Conservation (phyloP, 805 yeast genomes). For the Ogataea salicorniae region DNA sequence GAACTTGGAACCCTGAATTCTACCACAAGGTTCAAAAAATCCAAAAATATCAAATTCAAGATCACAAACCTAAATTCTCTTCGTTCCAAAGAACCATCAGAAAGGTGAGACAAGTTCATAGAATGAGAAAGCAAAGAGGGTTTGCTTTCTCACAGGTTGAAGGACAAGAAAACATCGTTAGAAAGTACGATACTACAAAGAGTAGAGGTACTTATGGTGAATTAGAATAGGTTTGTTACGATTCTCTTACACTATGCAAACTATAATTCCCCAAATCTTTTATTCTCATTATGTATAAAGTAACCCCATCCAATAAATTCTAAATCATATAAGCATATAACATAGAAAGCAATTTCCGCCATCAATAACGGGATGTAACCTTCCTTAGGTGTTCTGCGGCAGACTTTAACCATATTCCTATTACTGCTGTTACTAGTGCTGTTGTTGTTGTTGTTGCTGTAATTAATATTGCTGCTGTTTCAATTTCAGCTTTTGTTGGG, state of each 20-base stretch:
- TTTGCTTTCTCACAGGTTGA: conserved; percentile 96
- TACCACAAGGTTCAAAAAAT: conserved; percentile 96
- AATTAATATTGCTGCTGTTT: background rate
- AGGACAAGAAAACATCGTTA: conserved; percentile 84
- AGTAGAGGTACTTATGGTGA: conserved; percentile 37
- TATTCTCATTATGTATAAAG: background rate
- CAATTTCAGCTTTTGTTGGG: background rate
- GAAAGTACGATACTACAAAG: conserved; percentile 94
- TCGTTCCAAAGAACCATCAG: conserved; percentile 96
- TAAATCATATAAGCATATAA: no score
- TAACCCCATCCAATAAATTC: background rate
- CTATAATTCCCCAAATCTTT: background rate
- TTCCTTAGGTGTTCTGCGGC: no score
- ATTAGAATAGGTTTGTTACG: conserved; percentile 14
- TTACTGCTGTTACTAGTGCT: background rate
- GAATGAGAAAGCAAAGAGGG: conserved; percentile 98
- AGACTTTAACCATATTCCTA: no score
- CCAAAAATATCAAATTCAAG: conserved; percentile 90
- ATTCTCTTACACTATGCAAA: background rate
- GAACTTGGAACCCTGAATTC: conserved; percentile 86
- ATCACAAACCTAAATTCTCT: conserved; percentile 92
- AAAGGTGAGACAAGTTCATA: conserved; percentile 94
- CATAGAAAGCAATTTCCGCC: no score
- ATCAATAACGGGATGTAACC: no score
- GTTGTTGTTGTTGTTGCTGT: background rate